Percentiles rank a stretch among this genome's conserved stretches.
Conservation (phyloP, 768 basidiomycete species). For the Podaxis sp. region DNA sequence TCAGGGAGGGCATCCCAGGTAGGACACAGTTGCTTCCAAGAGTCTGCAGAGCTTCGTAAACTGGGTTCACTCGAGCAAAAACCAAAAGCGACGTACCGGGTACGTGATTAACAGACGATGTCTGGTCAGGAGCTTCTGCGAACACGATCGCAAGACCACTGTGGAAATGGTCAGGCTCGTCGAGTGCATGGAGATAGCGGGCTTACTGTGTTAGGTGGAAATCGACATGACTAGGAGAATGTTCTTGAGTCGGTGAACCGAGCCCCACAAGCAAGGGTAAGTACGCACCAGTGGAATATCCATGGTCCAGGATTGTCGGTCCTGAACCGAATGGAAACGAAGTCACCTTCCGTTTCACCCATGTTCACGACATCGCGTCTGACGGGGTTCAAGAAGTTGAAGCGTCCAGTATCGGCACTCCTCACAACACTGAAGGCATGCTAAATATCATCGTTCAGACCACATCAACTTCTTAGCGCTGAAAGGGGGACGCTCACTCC, state of each 20-base stretch:
- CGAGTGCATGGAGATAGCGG: not conserved
- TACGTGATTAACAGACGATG: conserved; percentile 12
- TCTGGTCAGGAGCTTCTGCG: conserved; percentile 27
- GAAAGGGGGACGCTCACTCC: conserved; percentile 33
- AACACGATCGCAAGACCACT: conserved; percentile 35
- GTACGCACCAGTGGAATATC: conserved; percentile 42
- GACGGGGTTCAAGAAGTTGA: conserved; percentile 54
- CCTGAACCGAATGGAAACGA: conserved; percentile 58
- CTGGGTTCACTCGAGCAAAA: not conserved
- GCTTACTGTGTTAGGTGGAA: conserved; percentile 7
- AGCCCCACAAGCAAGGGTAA: not conserved
- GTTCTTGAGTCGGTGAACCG: not conserved
- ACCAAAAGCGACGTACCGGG: not conserved
- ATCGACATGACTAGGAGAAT: conserved; percentile 11
- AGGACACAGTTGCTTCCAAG: conserved; percentile 26
- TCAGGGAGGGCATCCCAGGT: conserved; percentile 22
- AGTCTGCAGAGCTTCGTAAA: conserved; percentile 9
- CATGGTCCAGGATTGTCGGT: conserved; percentile 73
- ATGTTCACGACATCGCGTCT: conserved; percentile 57
- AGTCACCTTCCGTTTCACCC: conserved; percentile 31
- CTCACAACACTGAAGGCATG: conserved; percentile 43
- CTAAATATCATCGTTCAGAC: not conserved
- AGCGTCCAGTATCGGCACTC: conserved; percentile 35
- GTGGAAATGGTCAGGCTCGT: conserved; percentile 2
- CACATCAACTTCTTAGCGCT: not conserved